Conservation (phyloP, 805 yeast species). For the Ogataea pignaliae region DNA sequence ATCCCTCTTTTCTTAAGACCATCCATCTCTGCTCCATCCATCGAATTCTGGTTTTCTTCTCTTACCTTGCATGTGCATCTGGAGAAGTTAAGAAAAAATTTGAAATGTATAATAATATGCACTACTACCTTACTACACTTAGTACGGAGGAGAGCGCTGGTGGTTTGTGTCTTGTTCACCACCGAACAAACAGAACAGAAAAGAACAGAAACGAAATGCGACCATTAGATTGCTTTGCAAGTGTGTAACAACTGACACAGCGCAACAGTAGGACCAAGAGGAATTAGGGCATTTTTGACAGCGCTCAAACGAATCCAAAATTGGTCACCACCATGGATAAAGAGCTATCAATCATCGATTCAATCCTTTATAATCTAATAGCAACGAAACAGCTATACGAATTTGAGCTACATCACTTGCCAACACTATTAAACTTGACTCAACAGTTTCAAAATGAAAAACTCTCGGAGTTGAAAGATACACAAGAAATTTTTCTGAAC, state of each 20-base stretch:
- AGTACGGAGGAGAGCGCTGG: too few species aligned
- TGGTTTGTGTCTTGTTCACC: too few species aligned
- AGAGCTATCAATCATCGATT: conserved; percentile 23
- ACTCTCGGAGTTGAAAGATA: conserved; percentile 10
- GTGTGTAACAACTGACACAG: not conserved
- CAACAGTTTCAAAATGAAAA: conserved; percentile 16
- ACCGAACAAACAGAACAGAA: not conserved
- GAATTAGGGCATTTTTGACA: too few species aligned
- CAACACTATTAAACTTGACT: conserved; percentile 11
- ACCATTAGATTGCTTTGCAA: too few species aligned
- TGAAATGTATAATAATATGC: too few species aligned
- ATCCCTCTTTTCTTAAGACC: too few species aligned
- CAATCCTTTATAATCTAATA: conserved; percentile 21
- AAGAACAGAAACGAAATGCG: not conserved
- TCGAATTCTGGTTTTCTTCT: too few species aligned
- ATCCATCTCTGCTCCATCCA: too few species aligned
- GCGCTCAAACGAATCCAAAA: too few species aligned
- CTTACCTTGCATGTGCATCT: too few species aligned
- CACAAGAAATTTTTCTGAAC: conserved; percentile 15
- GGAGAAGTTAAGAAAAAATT: not conserved
- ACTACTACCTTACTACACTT: too few species aligned
- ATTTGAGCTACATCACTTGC: conserved; percentile 19
- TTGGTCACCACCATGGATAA: conserved; percentile 14
- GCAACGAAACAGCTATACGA: conserved; percentile 24
- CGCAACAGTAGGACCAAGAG: too few species aligned